A percentile compares a stretch with the other conserved stretches of the same genome.
Conservation (phyloP, 202 grass and related monocot genomes). For the Saccharum hybrid region DNA sequence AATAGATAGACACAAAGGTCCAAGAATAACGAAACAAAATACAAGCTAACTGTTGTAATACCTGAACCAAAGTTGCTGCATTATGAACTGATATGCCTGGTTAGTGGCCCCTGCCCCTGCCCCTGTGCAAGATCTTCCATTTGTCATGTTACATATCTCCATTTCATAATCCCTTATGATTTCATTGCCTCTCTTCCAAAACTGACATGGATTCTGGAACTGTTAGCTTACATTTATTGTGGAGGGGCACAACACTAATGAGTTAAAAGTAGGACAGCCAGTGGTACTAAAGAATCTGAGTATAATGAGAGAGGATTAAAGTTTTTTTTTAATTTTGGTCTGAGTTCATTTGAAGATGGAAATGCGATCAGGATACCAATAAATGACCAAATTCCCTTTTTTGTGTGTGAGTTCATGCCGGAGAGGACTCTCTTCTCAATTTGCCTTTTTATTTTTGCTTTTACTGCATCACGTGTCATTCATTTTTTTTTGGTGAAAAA, state of each 20-base stretch:
- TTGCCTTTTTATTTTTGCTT: not conserved
- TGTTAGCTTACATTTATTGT: not conserved
- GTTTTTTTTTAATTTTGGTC: not conserved
- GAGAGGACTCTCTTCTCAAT: not conserved
- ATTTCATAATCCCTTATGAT: not conserved
- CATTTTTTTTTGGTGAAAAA: not conserved
- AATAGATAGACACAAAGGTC: not conserved
- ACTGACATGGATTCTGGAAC: not conserved
- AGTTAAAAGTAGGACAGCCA: not conserved
- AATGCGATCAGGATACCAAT: not conserved
- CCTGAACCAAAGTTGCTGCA: not conserved
- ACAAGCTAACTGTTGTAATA: not conserved
- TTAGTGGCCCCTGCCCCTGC: not conserved
- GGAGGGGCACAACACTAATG: not conserved
- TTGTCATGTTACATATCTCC: not conserved
- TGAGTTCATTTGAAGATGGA: constrained; percentile 12
- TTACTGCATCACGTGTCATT: not conserved
- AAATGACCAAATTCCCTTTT: not conserved
- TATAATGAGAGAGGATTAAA: not conserved
- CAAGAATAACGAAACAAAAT: not conserved
- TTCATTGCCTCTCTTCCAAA: constrained; percentile 4
- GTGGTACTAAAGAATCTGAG: not conserved
- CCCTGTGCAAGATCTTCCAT: not conserved
- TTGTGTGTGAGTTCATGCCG: not conserved
- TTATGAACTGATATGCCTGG: constrained; percentile 5